A percentile compares a stretch with the other conserved stretches of the same genome.
These are phyloP conservation scores for Magnusiomyces ingens DNA, from an alignment of 1,139 yeast genomes.

Conservation along the genomic window DNA sequence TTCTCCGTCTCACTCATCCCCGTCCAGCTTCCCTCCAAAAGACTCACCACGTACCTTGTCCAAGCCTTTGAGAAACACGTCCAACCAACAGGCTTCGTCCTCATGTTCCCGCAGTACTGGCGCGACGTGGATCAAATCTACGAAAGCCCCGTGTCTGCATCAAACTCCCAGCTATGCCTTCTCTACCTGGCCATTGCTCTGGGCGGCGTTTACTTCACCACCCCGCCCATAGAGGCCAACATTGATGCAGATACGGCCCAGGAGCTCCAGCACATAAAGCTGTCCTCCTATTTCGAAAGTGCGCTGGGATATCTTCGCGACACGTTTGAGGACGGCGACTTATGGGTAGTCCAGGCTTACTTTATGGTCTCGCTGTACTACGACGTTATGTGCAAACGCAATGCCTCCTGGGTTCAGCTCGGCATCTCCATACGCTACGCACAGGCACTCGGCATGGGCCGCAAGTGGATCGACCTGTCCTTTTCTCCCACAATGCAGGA, in stretches of 20 bases:
- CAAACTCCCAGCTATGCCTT: slow-evolving; percentile 29
- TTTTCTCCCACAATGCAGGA: slow-evolving; percentile 23
- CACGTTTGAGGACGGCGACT: slow-evolving; percentile 34
- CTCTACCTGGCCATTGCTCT: slow-evolving; percentile 39
- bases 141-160: slow-evolving; percentile 27
- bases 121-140: slow-evolving; percentile 30
- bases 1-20: slow-evolving; percentile 22
- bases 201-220: slow-evolving; percentile 35
- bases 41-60: slow-evolving; percentile 30
- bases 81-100: slow-evolving; percentile 35
- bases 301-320: slow-evolving; percentile 33
- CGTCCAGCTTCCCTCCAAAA: slow-evolving; percentile 31
- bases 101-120: slow-evolving; percentile 34
- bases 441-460: slow-evolving; percentile 27
- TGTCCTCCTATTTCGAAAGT: slow-evolving; percentile 30
- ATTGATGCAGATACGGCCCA: slow-evolving; percentile 1
- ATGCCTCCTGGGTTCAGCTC: slow-evolving; percentile 39
- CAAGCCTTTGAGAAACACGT: slow-evolving; percentile 33
- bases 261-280: slow-evolving; percentile 4
- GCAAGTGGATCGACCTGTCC: slow-evolving; percentile 28
- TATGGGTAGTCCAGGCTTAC: slow-evolving; percentile 43
- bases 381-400: slow-evolving; percentile 36
- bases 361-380: slow-evolving; percentile 37
- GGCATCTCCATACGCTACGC: slow-evolving; percentile 32
- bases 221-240: slow-evolving; percentile 5